phyloP scores from a whole-genome alignment of 2,329 filamentous ascomycete genomes.

The Penicillium sp. region DNA sequence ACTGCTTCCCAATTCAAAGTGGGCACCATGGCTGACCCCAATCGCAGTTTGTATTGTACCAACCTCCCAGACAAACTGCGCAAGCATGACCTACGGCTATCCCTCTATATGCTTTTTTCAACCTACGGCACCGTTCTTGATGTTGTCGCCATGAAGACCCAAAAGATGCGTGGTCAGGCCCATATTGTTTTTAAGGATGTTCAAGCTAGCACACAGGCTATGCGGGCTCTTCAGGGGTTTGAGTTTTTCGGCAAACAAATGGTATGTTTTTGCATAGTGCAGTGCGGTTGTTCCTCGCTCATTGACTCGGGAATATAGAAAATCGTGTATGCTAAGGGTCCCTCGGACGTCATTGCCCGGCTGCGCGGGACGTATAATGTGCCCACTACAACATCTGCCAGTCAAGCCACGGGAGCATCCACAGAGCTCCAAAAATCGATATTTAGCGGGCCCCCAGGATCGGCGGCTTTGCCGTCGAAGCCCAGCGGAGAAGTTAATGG shows the following conservation, averaged over 20 bases:
- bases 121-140: slow-evolving; percentile 90
- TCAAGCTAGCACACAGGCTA: slow-evolving; percentile 83
- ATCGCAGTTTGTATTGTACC: too few species aligned
- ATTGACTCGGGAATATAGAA: slow-evolving; percentile 58
- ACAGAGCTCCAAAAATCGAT: slow-evolving; percentile 72
- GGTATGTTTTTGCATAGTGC: too few species aligned
- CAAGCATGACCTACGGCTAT: slow-evolving; percentile 75
- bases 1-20: too few species aligned
- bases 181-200: slow-evolving; percentile 85
- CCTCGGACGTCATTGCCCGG: slow-evolving; percentile 79
- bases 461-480: too few species aligned
- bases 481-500: too few species aligned
- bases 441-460: slow-evolving; percentile 56
- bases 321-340: slow-evolving; percentile 82
- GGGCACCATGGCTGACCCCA: too few species aligned
- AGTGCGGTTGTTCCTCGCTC: too few species aligned
- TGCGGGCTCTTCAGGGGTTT: slow-evolving; percentile 78
- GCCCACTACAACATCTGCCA: too few species aligned
- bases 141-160: slow-evolving; percentile 77
- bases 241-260: slow-evolving; percentile 76
- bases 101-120: slow-evolving; percentile 85
- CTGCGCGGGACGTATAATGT: slow-evolving; percentile 82
- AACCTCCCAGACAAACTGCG: too few species aligned
- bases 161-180: slow-evolving; percentile 90
- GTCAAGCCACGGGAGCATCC: too few species aligned